phyloP scores from a whole-genome alignment of 306 rosid genomes.

The Corylus americana region DNA sequence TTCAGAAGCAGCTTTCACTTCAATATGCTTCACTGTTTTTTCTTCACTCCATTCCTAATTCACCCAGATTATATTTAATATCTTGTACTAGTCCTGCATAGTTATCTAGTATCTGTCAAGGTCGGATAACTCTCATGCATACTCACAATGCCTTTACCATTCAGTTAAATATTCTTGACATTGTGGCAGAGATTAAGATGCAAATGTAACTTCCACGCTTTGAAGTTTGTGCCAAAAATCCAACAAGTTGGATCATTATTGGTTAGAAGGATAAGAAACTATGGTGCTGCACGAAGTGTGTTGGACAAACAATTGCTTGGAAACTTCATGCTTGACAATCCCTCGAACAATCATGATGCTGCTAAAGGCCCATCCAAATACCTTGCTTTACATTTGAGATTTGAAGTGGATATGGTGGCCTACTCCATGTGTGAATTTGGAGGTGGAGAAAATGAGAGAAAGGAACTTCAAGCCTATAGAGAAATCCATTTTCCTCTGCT shows the following conservation, averaged over 20 bases:
- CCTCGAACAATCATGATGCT: conserved; percentile 31
- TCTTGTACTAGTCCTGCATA: neutral
- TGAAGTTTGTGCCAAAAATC: conserved; percentile 73
- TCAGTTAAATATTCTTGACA: conserved; percentile 13
- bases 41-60: neutral
- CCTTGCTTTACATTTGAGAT: conserved; percentile 92
- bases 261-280: conserved; percentile 69
- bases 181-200: conserved; percentile 79
- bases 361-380: conserved; percentile 49
- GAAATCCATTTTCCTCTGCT: conserved; percentile 83
- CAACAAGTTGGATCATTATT: conserved; percentile 71
- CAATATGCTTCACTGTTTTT: neutral
- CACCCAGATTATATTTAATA: neutral
- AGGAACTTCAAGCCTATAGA: conserved; percentile 80
- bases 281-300: conserved; percentile 45
- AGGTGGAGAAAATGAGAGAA: conserved; percentile 75
- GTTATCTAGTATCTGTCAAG: neutral
- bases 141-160: neutral
- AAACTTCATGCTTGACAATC: conserved; percentile 49
- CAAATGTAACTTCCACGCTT: conserved; percentile 93
- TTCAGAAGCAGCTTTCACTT: neutral
- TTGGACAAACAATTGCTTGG: conserved; percentile 80
- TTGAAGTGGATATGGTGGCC: conserved; percentile 94
- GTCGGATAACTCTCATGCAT: neutral
- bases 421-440: conserved; percentile 94